Evolutionary conservation across 306 rosid genomes (phyloP), one percentile per base, ranked within the genome.

Genomic region (Nissolia schottii): DNA sequence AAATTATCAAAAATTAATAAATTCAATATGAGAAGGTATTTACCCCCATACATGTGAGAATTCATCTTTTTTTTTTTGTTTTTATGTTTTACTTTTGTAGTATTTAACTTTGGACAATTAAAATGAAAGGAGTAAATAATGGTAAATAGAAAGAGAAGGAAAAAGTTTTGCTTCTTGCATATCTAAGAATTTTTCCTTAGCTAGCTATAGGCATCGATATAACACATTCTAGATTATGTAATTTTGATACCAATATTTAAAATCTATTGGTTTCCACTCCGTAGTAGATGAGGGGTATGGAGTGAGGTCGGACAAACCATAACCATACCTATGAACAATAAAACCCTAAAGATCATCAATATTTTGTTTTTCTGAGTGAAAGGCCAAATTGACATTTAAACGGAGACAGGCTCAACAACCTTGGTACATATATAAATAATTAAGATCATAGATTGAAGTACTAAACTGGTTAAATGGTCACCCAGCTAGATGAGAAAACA

Each of bases 301-400:
- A 22, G 45, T 19, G 11, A 59, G 34, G 54, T 51, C 3, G 18
- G 4, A 55, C 59, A 49, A 55, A 80, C 69, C 55, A 59, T 16
- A 24, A 49, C 37, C 49, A 6, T 60, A 75, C 43, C 75, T 38
- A 78, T 20, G 13, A 74, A 64, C 35, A 38, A 37, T 32, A 35
- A 40, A 65, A 71, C 81, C 81, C 81, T 50, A 74, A 67, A 49
- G 46, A 32, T 59, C 18, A 31, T n/a, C n/a, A n/a, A n/a, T n/a
- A n/a, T n/a, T n/a, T n/a, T n/a, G n/a, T 32, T 43, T 66, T 31
- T 59, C 31, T 2, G 5, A 57, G 56, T 43, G 41, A 50, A 34
- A 75, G 15, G 22, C 2, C 3, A 60, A 14, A 68, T 38, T 56
- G 38, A 24, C 13, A 22, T 29, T n/a, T n/a, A n/a, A 23, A 64